Conservation (phyloP, 108 stramenopile genomes). For the Schizochytrium sp. region DNA sequence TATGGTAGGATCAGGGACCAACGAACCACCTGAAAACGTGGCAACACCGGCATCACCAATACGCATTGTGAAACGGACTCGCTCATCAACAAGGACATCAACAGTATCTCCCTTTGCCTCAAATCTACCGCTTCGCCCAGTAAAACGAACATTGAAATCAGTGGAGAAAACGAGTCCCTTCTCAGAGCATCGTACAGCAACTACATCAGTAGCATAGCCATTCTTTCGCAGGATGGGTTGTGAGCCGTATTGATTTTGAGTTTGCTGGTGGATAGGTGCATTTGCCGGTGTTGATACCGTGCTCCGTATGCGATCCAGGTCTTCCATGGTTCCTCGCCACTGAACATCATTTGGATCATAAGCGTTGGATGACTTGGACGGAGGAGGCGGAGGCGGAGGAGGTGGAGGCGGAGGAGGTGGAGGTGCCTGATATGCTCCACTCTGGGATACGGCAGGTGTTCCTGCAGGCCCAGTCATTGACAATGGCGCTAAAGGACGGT, state of each 20-base stretch:
- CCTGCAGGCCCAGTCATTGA: too few relatives aligned
- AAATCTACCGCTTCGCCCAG: constrained; percentile 12
- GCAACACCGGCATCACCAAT: constrained; percentile 12
- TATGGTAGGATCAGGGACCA: neutral
- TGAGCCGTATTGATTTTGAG: neutral
- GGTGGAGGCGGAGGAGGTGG: neutral
- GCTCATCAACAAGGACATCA: constrained; percentile 25
- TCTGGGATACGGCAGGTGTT: neutral
- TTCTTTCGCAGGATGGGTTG: constrained; percentile 25
- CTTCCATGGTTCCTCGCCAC: constrained; percentile 31
- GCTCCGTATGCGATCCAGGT: neutral
- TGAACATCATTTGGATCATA: neutral
- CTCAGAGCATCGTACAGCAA: neutral
- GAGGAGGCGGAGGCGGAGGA: neutral
- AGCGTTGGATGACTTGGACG: neutral
- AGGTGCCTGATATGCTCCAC: neutral
- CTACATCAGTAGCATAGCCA: constrained; percentile 40
- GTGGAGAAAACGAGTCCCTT: neutral
- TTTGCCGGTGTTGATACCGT: neutral
- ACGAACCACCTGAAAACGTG: neutral
- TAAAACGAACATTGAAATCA: constrained; percentile 41
- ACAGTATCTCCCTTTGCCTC: neutral
- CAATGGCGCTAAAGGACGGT: neutral
- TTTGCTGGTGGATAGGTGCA: neutral
- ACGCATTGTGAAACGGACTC: neutral